phyloP scores from a whole-genome alignment of 208 protist genomes.

The Trypanosoma lewisi region DNA sequence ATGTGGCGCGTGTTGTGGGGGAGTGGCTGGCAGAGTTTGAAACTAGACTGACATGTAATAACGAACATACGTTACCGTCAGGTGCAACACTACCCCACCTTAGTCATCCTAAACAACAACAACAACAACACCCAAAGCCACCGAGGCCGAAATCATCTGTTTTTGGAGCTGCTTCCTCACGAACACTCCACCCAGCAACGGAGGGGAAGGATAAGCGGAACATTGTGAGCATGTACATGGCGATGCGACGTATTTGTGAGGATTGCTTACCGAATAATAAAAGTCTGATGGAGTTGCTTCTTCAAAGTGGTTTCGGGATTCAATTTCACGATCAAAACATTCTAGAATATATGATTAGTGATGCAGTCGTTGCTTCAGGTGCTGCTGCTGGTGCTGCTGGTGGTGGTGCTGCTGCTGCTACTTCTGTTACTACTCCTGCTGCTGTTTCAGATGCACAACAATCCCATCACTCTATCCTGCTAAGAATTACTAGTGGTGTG shows the following conservation, averaged over 20 bases:
- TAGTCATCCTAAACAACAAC: background rate
- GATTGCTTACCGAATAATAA: conserved; percentile 9
- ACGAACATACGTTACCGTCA: background rate
- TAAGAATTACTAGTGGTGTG: conserved; percentile 75
- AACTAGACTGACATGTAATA: background rate
- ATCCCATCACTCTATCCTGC: conserved; percentile 41
- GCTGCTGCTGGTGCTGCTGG: no score
- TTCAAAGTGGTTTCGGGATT: conserved; percentile 14
- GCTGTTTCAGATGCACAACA: conserved; percentile 12
- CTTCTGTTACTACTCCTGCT: no score
- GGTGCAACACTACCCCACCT: background rate
- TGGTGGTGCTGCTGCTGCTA: no score
- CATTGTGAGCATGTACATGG: conserved; percentile 19
- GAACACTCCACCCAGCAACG: background rate
- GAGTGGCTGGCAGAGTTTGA: conserved; percentile 17
- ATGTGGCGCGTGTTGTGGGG: conserved; percentile 24
- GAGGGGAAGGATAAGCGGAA: conserved; percentile 13
- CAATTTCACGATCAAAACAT: conserved; percentile 13
- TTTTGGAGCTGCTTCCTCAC: background rate
- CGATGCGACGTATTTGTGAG: conserved; percentile 30
- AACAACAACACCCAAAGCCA: no score
- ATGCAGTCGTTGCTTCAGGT: no score
- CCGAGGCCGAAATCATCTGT: background rate
- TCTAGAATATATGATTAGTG: conserved; percentile 19
- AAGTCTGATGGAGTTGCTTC: conserved; percentile 17